Base-by-base conservation (phyloP, 2,329 filamentous ascomycete genomes). In the Chrysoporthe puriensis region DNA sequence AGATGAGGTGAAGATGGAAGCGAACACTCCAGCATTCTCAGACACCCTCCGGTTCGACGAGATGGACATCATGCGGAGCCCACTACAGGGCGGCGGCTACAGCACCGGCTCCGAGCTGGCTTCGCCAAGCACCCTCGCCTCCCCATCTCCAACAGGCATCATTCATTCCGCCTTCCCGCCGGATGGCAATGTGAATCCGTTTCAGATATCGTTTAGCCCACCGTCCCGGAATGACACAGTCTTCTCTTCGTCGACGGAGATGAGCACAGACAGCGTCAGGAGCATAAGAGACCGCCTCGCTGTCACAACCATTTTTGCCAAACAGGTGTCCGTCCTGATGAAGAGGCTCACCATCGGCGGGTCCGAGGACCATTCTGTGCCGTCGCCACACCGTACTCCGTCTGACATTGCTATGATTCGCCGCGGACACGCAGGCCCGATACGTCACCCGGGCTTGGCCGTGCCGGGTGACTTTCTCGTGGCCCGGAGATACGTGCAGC, bases 401-500 rank as follows among this genome's bases (percentile, higher is more conserved):
- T 67, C 68, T 18, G 68, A 69, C 36, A 62, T 65, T 18, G 18
- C 62, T 14, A 32, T 44, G 6, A 80, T 69, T 74, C 16, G 72
- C 26, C 46, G 40, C 26, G 62, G 62, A 1, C 67, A 63, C 0
- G 52, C 48, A 46, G 66, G 59, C 14, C 68, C 67, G 16, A 60
- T 67, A 26, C 67, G 65, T 6, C 69, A 69, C 34, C 73, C 73
- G 16, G 66, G 70, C 6, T 77, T 77, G 61, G 77, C 80, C 4
- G 72, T 87, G 4, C 83, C 85, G 0, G 84, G 85, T 26, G 84
- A 87, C 70, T 84, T 85, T 48, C 74, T 87, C 7, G 77, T 73
- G 43, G 70, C 73, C 7, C 73, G 77, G 62, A 74, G 64, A 16
- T 65, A 73, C 13, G 58, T 69, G 5, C 36, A 58, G 8, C 44